Base-by-base conservation (phyloP, 805 yeast species). In the Wickerhamiella azymoides region DNA sequence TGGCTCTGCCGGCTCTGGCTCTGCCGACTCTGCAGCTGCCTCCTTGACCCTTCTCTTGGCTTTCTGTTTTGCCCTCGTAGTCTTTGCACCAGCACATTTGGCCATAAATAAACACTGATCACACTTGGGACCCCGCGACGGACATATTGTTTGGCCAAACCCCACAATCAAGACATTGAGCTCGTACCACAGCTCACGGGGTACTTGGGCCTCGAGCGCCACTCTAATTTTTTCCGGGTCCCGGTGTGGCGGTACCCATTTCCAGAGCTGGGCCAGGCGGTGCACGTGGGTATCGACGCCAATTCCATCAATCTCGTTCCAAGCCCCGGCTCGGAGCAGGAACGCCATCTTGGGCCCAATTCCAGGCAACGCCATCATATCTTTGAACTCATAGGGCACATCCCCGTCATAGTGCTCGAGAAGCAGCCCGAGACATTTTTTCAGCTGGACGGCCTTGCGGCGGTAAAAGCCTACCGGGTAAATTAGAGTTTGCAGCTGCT, bases 271-370 rank as follows among this genome's bases (percentile, higher is more conserved):
- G 0, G 86, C 77, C 49, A 86, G 65, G 45, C 97, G 66, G 54
- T 83, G 88, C 45, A 88, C 76, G 61, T 88, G 97, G 2, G 84
- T 88, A 59, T 88, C 97, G 10, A 88, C 96, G 8, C 96, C 96
- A n/a, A 88, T 84, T 0, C 96, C 96, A 11, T 68, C 65, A 45
- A 71, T 77, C 36, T 69, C 66, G 17, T 66, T 65, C 96, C 96
- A 86, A 0, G 92, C 94, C 36, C 76, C 73, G 55, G 85, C 94
- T 48, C 85, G 65, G 1, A 88, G 69, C 35, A 88, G 63, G 58
- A 74, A 81, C 0, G 93, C 94, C 97, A 88, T 88, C 60, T 88
- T 88, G 8, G 95, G 95, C 0, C 97, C 97, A 2, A 88, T 94
- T 0, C 97, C 97, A 0, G 96, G 96, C 27, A 88, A 64, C 0